Base-by-base conservation (phyloP, 768 basidiomycete species). In the Pseudohyphozyma bogoriensis region DNA sequence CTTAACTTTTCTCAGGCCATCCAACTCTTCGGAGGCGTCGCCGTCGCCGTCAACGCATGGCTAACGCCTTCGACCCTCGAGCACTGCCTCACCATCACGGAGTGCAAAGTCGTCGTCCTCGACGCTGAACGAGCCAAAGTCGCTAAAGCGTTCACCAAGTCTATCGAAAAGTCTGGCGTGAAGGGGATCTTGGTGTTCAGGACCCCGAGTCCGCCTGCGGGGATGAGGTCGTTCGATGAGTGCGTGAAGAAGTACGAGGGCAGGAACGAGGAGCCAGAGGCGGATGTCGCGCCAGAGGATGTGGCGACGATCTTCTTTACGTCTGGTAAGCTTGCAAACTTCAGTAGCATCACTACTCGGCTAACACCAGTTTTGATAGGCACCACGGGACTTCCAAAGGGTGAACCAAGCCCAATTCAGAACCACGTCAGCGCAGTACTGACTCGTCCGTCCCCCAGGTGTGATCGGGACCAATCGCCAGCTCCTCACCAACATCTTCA, bases 401-500 rank as follows among this genome's bases (percentile, higher is more conserved):
- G 82, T n/a, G n/a, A n/a, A n/a, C n/a, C n/a, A n/a, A n/a, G n/a
- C n/a, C n/a, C n/a, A n/a, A n/a, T n/a, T n/a, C n/a, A n/a, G n/a
- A n/a, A n/a, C n/a, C n/a, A n/a, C n/a, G n/a, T n/a, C n/a, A n/a
- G n/a, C n/a, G n/a, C n/a, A n/a, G n/a, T n/a, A n/a, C n/a, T n/a
- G n/a, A n/a, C n/a, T n/a, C n/a, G n/a, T n/a, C n/a, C n/a, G n/a
- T n/a, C n/a, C n/a, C n/a, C n/a, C n/a, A n/a, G n/a, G n/a, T 20
- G 84, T 85, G 26, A 70, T 85, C 24, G 82, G 81, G 63, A 82
- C 83, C 0, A 82, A 85, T 59, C 78, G 84, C 18, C 79, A 80
- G 63, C 83, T 79, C 65, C 64, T 84, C 45, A 80, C 82, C 4
- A 84, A 84, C 70, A 73, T 80, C 12, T 70, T 80, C 15, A 83